Conservation (phyloP, 1,139 yeast species). For the Tardiomyces blankii region DNA sequence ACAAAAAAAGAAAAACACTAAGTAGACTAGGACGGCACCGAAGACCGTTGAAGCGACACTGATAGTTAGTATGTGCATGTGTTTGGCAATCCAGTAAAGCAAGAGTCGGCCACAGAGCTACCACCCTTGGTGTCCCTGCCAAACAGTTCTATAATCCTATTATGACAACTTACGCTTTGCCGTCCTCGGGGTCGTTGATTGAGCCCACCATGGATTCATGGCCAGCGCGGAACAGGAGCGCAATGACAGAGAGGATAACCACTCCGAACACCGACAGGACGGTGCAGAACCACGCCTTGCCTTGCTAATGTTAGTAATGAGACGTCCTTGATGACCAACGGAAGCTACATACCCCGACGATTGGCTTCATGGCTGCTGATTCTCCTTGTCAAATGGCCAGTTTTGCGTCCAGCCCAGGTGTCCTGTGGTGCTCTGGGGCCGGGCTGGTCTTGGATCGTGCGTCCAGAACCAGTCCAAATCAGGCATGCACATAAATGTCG, state of each 20-base stretch:
- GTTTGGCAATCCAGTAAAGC: too few relatives aligned
- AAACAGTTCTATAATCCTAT: too few relatives aligned
- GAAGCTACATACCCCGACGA: background rate
- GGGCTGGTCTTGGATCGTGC: too few relatives aligned
- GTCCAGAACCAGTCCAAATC: too few relatives aligned
- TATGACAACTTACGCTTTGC: conserved; percentile 48
- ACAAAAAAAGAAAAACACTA: conserved; percentile 73
- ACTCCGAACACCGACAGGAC: conserved; percentile 85
- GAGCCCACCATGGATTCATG: conserved; percentile 94
- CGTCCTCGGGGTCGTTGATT: conserved; percentile 81
- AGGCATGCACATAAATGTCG: too few relatives aligned
- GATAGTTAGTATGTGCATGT: conserved; percentile 4
- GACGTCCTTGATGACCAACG: background rate
- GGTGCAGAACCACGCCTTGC: conserved; percentile 86
- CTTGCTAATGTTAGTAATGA: background rate
- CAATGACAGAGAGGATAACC: conserved; percentile 75
- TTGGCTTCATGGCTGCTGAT: background rate
- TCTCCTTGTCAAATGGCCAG: too few relatives aligned
- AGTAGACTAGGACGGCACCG: conserved; percentile 80
- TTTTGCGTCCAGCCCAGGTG: too few relatives aligned
- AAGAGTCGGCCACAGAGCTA: too few relatives aligned
- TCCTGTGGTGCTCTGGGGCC: too few relatives aligned
- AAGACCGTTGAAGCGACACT: conserved; percentile 81
- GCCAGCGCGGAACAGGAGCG: conserved; percentile 63
- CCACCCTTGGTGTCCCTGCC: too few relatives aligned